Evolutionary conservation across 2,329 filamentous ascomycete species (phyloP).

Genomic region (Beauveria bassiana): DNA sequence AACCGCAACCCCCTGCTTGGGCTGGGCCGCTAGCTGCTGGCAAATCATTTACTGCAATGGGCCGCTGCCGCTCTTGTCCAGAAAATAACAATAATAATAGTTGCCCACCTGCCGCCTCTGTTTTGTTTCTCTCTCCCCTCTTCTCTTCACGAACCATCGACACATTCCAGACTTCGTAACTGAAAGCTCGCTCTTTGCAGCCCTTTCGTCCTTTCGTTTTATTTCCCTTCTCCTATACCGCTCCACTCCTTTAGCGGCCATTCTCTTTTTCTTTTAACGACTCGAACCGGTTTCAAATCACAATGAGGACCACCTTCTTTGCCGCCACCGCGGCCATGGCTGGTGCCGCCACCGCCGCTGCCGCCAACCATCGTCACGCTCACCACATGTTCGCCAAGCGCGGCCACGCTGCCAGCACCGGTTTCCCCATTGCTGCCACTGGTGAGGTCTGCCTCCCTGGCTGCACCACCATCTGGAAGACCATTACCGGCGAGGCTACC

Average conservation of each 20-base stretch:
- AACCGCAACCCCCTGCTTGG: not conserved
- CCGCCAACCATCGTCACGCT: constrained; percentile 53
- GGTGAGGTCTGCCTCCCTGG: constrained; percentile 46
- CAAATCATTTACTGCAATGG: not conserved
- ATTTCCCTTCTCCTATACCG: constrained; percentile 14
- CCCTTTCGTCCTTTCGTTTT: constrained; percentile 45
- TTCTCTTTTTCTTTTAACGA: constrained; percentile 17
- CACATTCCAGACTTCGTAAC: constrained; percentile 40
- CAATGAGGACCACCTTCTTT: constrained; percentile 67
- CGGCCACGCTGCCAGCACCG: constrained; percentile 26
- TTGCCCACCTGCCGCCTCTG: constrained; percentile 32
- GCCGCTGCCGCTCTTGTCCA: constrained; percentile 11
- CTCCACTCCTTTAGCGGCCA: constrained; percentile 13
- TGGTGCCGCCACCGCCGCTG: constrained; percentile 48
- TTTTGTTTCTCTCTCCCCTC: constrained; percentile 28
- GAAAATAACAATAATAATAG: constrained; percentile 28
- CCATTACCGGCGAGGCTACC: constrained; percentile 58
- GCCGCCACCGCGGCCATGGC: constrained; percentile 55
- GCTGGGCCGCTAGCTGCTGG: not conserved
- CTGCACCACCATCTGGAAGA: constrained; percentile 69
- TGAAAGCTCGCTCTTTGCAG: constrained; percentile 35
- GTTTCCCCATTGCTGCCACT: constrained; percentile 1
- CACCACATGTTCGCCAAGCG: constrained; percentile 54
- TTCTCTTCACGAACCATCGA: constrained; percentile 36
- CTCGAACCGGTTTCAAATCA: constrained; percentile 32